phyloP scores from a whole-genome alignment of 108 stramenopile species.

The Nitzschia sp. region DNA sequence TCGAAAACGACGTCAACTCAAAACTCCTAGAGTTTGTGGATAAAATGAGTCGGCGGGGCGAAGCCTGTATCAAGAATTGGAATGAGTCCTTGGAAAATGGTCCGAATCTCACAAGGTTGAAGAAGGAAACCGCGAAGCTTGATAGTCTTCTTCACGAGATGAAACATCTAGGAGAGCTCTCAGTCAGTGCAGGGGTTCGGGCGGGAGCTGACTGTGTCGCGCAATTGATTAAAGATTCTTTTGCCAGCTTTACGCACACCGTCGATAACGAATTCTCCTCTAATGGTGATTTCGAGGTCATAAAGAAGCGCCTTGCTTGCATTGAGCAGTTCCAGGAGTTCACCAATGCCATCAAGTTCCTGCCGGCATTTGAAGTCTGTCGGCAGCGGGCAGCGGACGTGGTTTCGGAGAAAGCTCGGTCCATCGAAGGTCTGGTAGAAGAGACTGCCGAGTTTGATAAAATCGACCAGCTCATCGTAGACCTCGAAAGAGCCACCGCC shows the following conservation, averaged over 20 bases:
- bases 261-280: conserved; percentile 6
- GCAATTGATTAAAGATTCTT: background rate
- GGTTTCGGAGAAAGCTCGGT: conserved; percentile 31
- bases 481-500: conserved; percentile 32
- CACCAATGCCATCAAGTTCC: background rate
- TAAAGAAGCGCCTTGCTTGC: background rate
- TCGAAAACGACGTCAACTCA: background rate
- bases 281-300: background rate
- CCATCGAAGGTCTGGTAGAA: conserved; percentile 38
- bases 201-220: background rate
- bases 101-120: background rate
- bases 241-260: background rate
- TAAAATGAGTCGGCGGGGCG: background rate
- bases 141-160: background rate
- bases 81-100: background rate
- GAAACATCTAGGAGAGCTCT: background rate
- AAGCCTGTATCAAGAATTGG: background rate
- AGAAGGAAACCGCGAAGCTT: background rate
- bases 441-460: conserved; percentile 49
- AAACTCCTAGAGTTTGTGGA: background rate
- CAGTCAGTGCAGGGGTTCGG: background rate
- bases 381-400: conserved; percentile 24
- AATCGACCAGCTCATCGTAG: conserved; percentile 35
- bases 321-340: conserved; percentile 2
- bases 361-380: conserved; percentile 12